Evolutionary conservation across 306 rosid species (phyloP).

Genomic region (Castanea mollissima): DNA sequence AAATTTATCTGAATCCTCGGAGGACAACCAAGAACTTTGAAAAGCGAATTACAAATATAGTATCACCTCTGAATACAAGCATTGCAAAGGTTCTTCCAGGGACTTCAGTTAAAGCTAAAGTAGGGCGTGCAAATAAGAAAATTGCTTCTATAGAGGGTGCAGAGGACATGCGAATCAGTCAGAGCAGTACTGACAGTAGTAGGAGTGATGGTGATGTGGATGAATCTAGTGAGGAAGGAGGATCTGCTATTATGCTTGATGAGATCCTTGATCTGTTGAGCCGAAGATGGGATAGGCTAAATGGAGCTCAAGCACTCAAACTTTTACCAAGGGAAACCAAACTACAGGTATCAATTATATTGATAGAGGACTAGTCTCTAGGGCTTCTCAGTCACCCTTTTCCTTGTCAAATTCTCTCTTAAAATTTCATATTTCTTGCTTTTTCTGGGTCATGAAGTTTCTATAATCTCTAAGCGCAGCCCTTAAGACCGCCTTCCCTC

Average conservation of each 20-base stretch:
- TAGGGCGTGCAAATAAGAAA: conserved; percentile 69
- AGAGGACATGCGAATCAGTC: conserved; percentile 62
- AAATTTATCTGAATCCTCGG: conserved; percentile 86
- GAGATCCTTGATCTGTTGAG: conserved; percentile 91
- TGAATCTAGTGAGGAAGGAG: conserved; percentile 65
- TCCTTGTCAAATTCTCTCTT: too few relatives aligned
- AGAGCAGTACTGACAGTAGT: conserved; percentile 78
- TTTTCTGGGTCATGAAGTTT: not conserved
- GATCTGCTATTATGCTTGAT: conserved; percentile 73
- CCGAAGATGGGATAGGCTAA: conserved; percentile 85
- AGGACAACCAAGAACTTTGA: conserved; percentile 76
- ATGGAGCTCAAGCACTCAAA: conserved; percentile 97
- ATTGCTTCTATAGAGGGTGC: conserved; percentile 96
- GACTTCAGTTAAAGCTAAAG: conserved; percentile 49
- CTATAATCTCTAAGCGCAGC: conserved; percentile 40
- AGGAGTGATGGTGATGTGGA: conserved; percentile 88
- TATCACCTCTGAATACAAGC: conserved; percentile 52
- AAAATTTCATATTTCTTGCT: not conserved
- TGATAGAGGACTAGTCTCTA: not conserved
- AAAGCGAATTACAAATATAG: conserved; percentile 67
- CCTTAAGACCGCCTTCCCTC: conserved; percentile 93
- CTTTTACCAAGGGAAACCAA: conserved; percentile 90
- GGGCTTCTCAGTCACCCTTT: not conserved
- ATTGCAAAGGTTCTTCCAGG: conserved; percentile 52
- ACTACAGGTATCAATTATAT: conserved; percentile 66